Evolutionary conservation across 192 early-diverging fungal species (phyloP).

Genomic region (Rhizophagus clarus): DNA sequence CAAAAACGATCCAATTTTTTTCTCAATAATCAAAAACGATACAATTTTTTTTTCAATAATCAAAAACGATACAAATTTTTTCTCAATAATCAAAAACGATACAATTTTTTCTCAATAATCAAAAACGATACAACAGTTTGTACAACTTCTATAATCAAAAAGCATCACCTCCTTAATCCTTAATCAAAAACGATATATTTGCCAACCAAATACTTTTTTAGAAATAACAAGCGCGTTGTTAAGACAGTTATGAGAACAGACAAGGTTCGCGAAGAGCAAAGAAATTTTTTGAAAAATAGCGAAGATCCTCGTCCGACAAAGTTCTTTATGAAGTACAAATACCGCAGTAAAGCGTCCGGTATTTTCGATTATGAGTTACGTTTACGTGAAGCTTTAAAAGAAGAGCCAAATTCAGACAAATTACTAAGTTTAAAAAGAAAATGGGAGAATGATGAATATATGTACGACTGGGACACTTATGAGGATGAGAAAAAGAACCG

Average conservation of each 20-base stretch:
- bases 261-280: not conserved
- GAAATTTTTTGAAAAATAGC: not conserved
- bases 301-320: not conserved
- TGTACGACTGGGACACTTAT: not conserved
- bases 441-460: not conserved
- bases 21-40: too few species aligned
- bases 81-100: too few species aligned
- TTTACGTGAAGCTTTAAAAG: not conserved
- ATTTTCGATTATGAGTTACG: not conserved
- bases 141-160: too few species aligned
- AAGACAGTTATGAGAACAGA: not conserved
- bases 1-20: too few species aligned
- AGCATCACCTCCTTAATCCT: too few species aligned
- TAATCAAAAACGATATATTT: too few species aligned
- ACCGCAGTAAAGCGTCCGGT: not conserved
- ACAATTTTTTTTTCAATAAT: too few species aligned
- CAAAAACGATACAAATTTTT: too few species aligned
- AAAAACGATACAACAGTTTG: too few species aligned
- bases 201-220: too few species aligned
- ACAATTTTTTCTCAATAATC: too few species aligned
- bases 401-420: not conserved
- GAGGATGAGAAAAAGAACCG: not conserved
- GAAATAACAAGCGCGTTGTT: too few species aligned
- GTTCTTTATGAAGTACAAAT: not conserved
- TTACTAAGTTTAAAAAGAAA: conserved; percentile 6